phyloP scores from a whole-genome alignment of 768 basidiomycete species.

The Panaeolus cyanescens region DNA sequence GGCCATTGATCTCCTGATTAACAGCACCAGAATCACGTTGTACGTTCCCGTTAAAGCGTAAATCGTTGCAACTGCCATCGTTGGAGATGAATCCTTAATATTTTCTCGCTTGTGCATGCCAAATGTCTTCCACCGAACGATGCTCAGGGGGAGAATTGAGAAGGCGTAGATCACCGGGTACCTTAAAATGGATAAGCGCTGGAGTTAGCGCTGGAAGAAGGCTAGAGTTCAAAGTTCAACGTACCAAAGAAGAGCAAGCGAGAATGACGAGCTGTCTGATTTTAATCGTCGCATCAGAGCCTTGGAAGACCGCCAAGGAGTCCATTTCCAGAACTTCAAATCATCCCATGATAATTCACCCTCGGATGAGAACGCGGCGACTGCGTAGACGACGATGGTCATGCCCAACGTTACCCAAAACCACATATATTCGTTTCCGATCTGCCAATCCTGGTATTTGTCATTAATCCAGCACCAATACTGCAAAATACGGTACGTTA shows the following conservation, averaged over 20 bases:
- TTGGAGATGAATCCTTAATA: constrained; percentile 22
- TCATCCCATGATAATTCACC: constrained; percentile 33
- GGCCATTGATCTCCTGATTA: constrained; percentile 33
- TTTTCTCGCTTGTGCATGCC: constrained; percentile 13
- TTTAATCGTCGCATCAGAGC: constrained; percentile 18
- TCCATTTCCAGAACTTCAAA: constrained; percentile 32
- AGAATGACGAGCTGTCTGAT: constrained; percentile 11
- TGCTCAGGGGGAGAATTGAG: constrained; percentile 38
- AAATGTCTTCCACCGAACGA: constrained; percentile 41
- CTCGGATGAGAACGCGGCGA: constrained; percentile 37
- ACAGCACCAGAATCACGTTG: constrained; percentile 40
- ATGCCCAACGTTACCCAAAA: constrained; percentile 41
- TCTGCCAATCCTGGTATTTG: constrained; percentile 27
- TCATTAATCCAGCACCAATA: constrained; percentile 49
- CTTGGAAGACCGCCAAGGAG: not conserved
- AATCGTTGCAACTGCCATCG: constrained; percentile 30
- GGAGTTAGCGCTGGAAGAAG: not conserved
- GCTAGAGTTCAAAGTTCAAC: constrained; percentile 1
- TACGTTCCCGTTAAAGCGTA: constrained; percentile 39
- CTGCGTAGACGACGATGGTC: constrained; percentile 30
- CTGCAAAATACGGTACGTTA: constrained; percentile 6
- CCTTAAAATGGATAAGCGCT: constrained; percentile 13
- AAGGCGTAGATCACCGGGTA: constrained; percentile 42
- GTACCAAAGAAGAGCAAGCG: constrained; percentile 31
- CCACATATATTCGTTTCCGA: constrained; percentile 47